Base-by-base conservation (phyloP, 2,329 filamentous ascomycete species). In the Domatiomyces catenatus region DNA sequence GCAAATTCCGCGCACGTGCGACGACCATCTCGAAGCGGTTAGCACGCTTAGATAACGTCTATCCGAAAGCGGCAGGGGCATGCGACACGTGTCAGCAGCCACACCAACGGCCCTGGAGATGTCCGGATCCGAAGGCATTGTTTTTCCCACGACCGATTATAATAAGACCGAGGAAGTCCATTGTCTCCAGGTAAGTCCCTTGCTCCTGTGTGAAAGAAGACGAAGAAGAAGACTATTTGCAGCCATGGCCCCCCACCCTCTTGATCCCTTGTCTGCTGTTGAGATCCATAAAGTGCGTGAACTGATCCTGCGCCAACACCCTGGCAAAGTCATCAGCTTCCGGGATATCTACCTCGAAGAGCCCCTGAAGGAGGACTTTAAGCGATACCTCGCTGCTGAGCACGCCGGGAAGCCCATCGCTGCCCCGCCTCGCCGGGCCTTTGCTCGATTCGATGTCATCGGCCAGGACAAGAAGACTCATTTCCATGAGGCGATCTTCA, bases 401-500 rank as follows among this genome's bases (percentile, higher is more conserved):
- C 72, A 75, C 49, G 66, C 67, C 18, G 66, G 67, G 17, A 62
- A 64, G n/a, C 62, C 63, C 1, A 70, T 69, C 2, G 68, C 68
- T 12, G 64, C 69, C 1, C 75, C 74, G 12, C 65, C 70, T 6
- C 68, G 76, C 26, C 59, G 75, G 47, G 76, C 75, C 1, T 68
- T 72, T 44, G 72, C 74, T 32, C 70, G 75, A 55, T 81, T 79
- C 64, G 75, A 75, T 62, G 69, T 79, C 47, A 71, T 78, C 51
- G 72, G 74, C 1, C 58, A 62, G 4, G 71, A 75, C 43, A 72
- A 70, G 43, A 64, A 73, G 5, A 72, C 73, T 5, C 70, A 72
- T 48, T 80, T 76, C 55, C 68, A 75, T 44, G 76, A 80, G 57
- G 71, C 74, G 0, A 61, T 76, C 26, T 66, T 77, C 7, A 72